These are phyloP conservation scores for Serendipita sp. DNA, from an alignment of 768 basidiomycete species.

Conservation along the genomic window DNA sequence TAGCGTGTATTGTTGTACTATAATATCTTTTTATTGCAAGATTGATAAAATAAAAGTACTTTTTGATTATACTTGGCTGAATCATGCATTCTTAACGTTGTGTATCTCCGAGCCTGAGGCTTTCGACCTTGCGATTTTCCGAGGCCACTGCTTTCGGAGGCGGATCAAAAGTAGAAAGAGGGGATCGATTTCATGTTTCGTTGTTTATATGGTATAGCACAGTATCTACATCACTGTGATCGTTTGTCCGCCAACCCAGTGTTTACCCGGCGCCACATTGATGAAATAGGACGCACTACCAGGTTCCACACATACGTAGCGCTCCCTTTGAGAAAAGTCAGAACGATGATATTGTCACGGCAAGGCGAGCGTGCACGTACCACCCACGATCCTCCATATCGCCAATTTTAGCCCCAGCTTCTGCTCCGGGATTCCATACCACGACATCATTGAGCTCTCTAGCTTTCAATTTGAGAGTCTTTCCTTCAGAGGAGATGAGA, in stretches of 20 bases:
- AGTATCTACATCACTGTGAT: slow-evolving; percentile 32
- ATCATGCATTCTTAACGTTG: no score
- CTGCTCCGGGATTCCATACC: slow-evolving; percentile 85
- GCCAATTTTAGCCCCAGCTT: slow-evolving; percentile 50
- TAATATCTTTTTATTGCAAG: no score
- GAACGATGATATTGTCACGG: slow-evolving; percentile 1
- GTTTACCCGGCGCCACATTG: slow-evolving; percentile 41
- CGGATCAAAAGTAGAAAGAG: no score
- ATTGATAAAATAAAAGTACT: no score
- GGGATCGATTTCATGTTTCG: no score
- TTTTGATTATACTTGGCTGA: no score
- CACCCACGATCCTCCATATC: slow-evolving; percentile 89
- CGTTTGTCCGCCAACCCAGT: slow-evolving; percentile 65
- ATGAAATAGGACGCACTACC: slow-evolving; percentile 67
- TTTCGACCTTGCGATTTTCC: no score
- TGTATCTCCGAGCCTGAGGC: no score
- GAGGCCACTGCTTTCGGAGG: no score
- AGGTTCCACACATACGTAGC: slow-evolving; percentile 83
- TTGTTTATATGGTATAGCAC: no score
- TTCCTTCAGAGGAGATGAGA: slow-evolving; percentile 39
- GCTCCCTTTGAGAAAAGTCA: slow-evolving; percentile 37
- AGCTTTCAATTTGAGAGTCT: slow-evolving; percentile 34
- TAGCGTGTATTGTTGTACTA: no score
- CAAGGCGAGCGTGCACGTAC: slow-evolving; percentile 31
- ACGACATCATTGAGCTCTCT: slow-evolving; percentile 62